These are phyloP conservation scores for Trametes villosa DNA, from an alignment of 768 basidiomycete genomes.

Conservation along the genomic window DNA sequence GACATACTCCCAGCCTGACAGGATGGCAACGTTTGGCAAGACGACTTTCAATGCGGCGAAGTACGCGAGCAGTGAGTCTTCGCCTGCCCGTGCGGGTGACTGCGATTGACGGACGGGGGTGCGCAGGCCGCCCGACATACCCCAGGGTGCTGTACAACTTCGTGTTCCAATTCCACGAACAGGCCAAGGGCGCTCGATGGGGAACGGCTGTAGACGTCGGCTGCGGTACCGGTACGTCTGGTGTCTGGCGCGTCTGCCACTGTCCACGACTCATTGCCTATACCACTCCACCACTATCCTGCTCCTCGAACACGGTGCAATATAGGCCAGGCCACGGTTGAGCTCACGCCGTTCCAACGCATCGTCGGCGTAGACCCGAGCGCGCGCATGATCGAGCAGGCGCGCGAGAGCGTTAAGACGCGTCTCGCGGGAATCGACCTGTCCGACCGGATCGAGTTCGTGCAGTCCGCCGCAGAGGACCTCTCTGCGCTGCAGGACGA, in stretches of 20 bases:
- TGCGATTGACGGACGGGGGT: background rate
- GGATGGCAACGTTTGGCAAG: constrained; percentile 80
- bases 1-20: no score
- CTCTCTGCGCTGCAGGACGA: constrained; percentile 51
- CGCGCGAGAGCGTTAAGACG: constrained; percentile 20
- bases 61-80: constrained; percentile 53
- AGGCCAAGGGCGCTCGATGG: constrained; percentile 44
- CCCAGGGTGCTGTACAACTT: constrained; percentile 66
- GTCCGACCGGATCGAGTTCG: constrained; percentile 38
- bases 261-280: background rate
- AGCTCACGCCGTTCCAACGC: constrained; percentile 57
- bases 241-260: background rate
- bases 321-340: constrained; percentile 71
- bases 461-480: constrained; percentile 55
- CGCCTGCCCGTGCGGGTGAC: background rate
- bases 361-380: constrained; percentile 81
- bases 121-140: constrained; percentile 69
- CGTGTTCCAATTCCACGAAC: constrained; percentile 61
- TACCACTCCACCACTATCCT: background rate
- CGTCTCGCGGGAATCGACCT: constrained; percentile 14
- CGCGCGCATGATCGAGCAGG: constrained; percentile 65
- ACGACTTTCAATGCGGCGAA: constrained; percentile 65
- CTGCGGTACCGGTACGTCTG: constrained; percentile 75
- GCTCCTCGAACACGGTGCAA: background rate
- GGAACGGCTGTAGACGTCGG: constrained; percentile 74